Percentiles rank a stretch among this genome's conserved stretches.
Evolutionary conservation across 352 stramenopile genomes (phyloP).

Genomic region (Phytophthora melonis): DNA sequence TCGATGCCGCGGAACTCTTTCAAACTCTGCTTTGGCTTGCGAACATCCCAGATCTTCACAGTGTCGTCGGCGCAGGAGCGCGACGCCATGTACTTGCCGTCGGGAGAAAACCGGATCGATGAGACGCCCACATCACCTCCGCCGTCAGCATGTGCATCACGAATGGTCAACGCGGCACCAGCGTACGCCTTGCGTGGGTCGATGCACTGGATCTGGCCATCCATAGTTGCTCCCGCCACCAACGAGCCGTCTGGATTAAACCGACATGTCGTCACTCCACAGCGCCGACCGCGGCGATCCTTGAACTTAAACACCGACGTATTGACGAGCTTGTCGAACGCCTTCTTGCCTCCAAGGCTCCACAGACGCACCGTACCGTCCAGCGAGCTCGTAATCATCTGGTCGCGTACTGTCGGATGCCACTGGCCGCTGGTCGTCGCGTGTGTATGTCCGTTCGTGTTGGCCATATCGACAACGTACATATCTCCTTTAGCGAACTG

Average conservation of each 20-base stretch:
- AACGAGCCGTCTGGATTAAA: constrained; percentile 74
- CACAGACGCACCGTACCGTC: constrained; percentile 86
- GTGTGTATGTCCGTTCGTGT: constrained; percentile 88
- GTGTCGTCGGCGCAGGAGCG: constrained; percentile 81
- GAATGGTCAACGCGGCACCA: constrained; percentile 65
- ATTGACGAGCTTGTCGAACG: constrained; percentile 86
- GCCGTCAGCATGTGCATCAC: constrained; percentile 76
- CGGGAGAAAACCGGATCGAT: constrained; percentile 77
- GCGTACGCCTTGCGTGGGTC: constrained; percentile 80
- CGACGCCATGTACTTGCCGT: constrained; percentile 68
- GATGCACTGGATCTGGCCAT: constrained; percentile 82
- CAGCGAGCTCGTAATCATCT: constrained; percentile 85
- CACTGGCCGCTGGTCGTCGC: constrained; percentile 72
- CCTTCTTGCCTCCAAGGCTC: constrained; percentile 72
- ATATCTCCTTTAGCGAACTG: constrained; percentile 88
- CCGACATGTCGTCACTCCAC: constrained; percentile 75
- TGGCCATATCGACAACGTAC: constrained; percentile 89
- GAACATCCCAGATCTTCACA: constrained; percentile 87
- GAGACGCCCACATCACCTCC: constrained; percentile 78
- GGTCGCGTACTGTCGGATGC: constrained; percentile 72
- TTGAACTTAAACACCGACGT: constrained; percentile 87
- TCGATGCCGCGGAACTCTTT: constrained; percentile 73
- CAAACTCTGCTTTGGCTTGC: constrained; percentile 62
- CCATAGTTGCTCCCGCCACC: constrained; percentile 75
- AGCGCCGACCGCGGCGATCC: constrained; percentile 75